A percentile compares a stretch with the other conserved stretches of the same genome.
Evolutionary conservation across 1,284 basidiomycete genomes (phyloP).

Genomic region (Cystobasidiaceae sp.): DNA sequence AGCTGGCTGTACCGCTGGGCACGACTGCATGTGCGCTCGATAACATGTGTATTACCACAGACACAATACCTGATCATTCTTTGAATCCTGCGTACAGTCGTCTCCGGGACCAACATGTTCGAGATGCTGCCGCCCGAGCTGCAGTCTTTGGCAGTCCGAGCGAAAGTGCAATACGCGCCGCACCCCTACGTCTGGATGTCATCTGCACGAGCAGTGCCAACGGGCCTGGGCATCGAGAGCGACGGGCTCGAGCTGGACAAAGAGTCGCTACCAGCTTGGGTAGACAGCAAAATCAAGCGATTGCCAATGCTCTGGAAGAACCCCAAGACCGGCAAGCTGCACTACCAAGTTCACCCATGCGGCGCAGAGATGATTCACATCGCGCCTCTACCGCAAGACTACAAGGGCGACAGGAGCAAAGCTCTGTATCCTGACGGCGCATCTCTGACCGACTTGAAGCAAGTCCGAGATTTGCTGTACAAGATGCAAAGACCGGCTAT

Average conservation of each 20-base stretch:
- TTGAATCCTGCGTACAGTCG: conserved; percentile 42
- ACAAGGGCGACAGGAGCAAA: conserved; percentile 46
- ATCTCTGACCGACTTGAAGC: conserved; percentile 61
- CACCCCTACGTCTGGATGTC: conserved; percentile 76
- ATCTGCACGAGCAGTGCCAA: conserved; percentile 62
- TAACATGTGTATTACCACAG: too few relatives aligned
- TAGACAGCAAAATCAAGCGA: conserved; percentile 63
- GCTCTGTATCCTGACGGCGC: conserved; percentile 69
- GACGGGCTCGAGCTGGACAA: conserved; percentile 64
- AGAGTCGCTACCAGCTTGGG: conserved; percentile 65
- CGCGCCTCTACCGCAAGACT: conserved; percentile 56
- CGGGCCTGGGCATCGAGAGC: conserved; percentile 69
- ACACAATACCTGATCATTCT: too few relatives aligned
- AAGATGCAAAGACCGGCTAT: conserved; percentile 75
- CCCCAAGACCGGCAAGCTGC: conserved; percentile 65
- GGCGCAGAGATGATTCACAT: conserved; percentile 45
- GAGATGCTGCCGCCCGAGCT: conserved; percentile 65
- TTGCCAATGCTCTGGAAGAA: conserved; percentile 75
- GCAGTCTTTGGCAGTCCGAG: conserved; percentile 77
- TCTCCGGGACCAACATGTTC: conserved; percentile 74
- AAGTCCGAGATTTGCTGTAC: conserved; percentile 68
- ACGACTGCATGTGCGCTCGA: conserved; percentile 75
- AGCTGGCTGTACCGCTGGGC: conserved; percentile 72
- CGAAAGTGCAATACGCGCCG: conserved; percentile 58
- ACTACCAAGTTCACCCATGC: conserved; percentile 57